These are phyloP conservation scores for Dipodascus albidus DNA, from an alignment of 805 yeast species.

Conservation along the genomic window DNA sequence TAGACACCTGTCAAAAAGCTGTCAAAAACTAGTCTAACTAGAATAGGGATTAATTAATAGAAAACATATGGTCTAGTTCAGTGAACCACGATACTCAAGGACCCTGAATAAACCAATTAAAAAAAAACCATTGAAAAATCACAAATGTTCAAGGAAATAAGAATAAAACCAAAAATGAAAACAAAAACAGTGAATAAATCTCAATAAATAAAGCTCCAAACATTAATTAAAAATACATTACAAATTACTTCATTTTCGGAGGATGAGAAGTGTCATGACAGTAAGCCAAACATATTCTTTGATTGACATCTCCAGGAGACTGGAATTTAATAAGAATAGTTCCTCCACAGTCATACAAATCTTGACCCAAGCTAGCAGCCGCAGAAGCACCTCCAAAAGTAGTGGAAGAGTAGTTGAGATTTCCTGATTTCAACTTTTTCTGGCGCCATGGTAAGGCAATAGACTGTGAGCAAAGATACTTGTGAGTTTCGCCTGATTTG, in stretches of 20 bases:
- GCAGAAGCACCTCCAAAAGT: neutral
- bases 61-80: too few species aligned
- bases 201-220: too few species aligned
- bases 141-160: too few species aligned
- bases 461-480: neutral
- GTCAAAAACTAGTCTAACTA: too few species aligned
- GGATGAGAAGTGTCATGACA: conserved; percentile 1
- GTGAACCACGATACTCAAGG: too few species aligned
- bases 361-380: neutral
- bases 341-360: neutral
- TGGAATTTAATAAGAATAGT: neutral
- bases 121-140: too few species aligned
- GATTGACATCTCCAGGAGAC: neutral
- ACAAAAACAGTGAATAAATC: neutral
- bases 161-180: too few species aligned
- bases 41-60: too few species aligned
- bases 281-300: neutral
- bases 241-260: neutral
- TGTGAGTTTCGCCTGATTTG: neutral
- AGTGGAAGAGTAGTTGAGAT: neutral
- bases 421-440: conserved; percentile 1
- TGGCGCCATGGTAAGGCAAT: neutral
- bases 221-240: too few species aligned
- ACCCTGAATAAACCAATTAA: too few species aligned
- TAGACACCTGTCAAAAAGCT: too few species aligned